phyloP scores from a whole-genome alignment of 1,284 basidiomycete species.

The Neotropicomus parvogracilis region DNA sequence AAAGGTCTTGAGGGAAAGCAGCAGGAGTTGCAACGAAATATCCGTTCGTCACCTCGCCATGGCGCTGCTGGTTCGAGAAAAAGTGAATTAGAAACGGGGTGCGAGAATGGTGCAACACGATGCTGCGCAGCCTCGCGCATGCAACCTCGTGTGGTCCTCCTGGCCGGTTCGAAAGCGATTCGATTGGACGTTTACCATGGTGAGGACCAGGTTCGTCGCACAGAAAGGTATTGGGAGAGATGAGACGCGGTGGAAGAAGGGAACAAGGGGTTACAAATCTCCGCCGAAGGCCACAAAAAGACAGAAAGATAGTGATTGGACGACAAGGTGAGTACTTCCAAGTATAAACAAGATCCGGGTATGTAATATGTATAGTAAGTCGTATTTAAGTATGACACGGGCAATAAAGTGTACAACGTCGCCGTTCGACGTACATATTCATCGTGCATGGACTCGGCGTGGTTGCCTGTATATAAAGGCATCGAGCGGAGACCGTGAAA shows the following conservation, averaged over 20 bases:
- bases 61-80: conserved; percentile 2
- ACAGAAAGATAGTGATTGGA: conserved; percentile 1
- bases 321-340: conserved; percentile 4
- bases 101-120: conserved; percentile 7
- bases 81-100: conserved; percentile 15
- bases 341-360: conserved; percentile 21
- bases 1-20: neutral
- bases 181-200: neutral
- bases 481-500: neutral
- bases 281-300: too few relatives aligned
- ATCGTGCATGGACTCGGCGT: neutral
- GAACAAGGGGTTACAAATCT: too few relatives aligned
- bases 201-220: too few relatives aligned
- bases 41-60: neutral
- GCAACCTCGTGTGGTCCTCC: conserved; percentile 27
- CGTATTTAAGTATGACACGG: conserved; percentile 12
- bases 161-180: conserved; percentile 12
- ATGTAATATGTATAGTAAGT: conserved; percentile 19
- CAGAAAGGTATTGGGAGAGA: too few relatives aligned
- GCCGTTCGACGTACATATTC: conserved; percentile 4
- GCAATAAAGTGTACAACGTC: conserved; percentile 9
- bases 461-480: neutral
- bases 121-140: conserved; percentile 18
- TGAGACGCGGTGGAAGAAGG: too few relatives aligned
- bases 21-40: neutral